Percentiles rank a stretch among this genome's conserved stretches.
phyloP scores from a whole-genome alignment of 305 asterid genomes.

The Andrographis paniculata region DNA sequence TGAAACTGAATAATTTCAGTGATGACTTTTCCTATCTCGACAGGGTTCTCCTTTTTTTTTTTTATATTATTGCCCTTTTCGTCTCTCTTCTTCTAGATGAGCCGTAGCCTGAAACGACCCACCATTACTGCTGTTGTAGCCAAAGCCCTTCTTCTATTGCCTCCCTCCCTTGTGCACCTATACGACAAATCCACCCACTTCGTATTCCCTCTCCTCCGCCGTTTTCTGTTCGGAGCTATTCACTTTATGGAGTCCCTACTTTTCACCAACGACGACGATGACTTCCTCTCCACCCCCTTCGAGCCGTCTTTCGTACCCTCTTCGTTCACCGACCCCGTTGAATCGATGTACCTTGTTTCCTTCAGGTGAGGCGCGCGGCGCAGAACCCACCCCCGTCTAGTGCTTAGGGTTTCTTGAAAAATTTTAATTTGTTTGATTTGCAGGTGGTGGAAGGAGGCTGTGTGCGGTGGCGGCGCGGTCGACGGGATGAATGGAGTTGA shows the following conservation, averaged over 20 bases:
- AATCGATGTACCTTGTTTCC: constrained; percentile 33
- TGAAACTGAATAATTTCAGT: not conserved
- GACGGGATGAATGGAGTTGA: constrained; percentile 19
- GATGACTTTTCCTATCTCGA: constrained; percentile 5
- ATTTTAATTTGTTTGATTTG: constrained; percentile 7
- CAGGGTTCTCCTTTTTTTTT: constrained; percentile 1
- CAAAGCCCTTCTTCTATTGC: constrained; percentile 23
- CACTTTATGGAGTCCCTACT: constrained; percentile 36
- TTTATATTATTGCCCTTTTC: not conserved
- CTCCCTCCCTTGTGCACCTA: constrained; percentile 15
- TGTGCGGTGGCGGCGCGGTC: constrained; percentile 17
- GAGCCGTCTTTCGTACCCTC: constrained; percentile 26
- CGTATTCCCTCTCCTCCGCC: constrained; percentile 27
- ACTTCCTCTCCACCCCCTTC: constrained; percentile 23
- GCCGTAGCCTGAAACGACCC: constrained; percentile 26
- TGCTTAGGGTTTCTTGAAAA: not conserved
- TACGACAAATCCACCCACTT: constrained; percentile 21
- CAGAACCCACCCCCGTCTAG: too few species aligned
- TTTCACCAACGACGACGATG: constrained; percentile 24
- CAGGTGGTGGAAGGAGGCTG: constrained; percentile 48
- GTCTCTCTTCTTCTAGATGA: constrained; percentile 24
- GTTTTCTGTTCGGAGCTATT: constrained; percentile 18
- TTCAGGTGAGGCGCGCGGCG: constrained; percentile 23
- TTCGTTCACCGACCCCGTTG: constrained; percentile 34
- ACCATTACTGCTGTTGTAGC: constrained; percentile 20